phyloP scores from a whole-genome alignment of 2,329 filamentous ascomycete species.

The Fusarium stilboides region DNA sequence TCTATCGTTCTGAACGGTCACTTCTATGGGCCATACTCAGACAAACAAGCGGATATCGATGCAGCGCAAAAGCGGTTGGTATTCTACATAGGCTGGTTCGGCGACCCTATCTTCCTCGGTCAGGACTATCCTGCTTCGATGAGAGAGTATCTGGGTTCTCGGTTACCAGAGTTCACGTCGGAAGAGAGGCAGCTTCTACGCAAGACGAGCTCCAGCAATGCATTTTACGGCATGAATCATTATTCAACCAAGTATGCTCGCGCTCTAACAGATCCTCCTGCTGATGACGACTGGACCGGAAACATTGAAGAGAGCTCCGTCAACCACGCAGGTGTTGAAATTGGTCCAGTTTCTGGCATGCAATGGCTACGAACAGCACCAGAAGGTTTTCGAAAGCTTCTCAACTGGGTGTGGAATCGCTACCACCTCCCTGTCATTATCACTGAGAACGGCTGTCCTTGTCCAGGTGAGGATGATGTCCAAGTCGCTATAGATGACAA shows the following conservation, averaged over 20 bases:
- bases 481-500: constrained; percentile 3
- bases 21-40: constrained; percentile 17
- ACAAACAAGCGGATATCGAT: background rate
- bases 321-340: background rate
- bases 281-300: constrained; percentile 41
- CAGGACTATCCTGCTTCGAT: background rate
- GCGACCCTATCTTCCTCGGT: constrained; percentile 1
- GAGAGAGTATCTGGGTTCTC: background rate
- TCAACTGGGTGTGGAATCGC: constrained; percentile 41
- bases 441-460: constrained; percentile 9
- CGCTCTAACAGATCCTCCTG: constrained; percentile 36
- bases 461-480: constrained; percentile 5
- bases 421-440: constrained; percentile 28
- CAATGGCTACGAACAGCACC: constrained; percentile 36
- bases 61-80: constrained; percentile 1
- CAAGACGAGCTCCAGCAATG: constrained; percentile 25
- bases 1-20: constrained; percentile 11
- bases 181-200: background rate
- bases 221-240: constrained; percentile 57
- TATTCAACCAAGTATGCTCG: constrained; percentile 54
- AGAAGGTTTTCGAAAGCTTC: constrained; percentile 40
- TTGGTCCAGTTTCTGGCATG: constrained; percentile 29
- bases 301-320: constrained; percentile 37
- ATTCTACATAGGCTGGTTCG: constrained; percentile 5
- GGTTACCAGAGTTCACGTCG: background rate